Evolutionary conservation across 2,329 filamentous ascomycete species (phyloP).

Genomic region (Malbranchea zuffiana): DNA sequence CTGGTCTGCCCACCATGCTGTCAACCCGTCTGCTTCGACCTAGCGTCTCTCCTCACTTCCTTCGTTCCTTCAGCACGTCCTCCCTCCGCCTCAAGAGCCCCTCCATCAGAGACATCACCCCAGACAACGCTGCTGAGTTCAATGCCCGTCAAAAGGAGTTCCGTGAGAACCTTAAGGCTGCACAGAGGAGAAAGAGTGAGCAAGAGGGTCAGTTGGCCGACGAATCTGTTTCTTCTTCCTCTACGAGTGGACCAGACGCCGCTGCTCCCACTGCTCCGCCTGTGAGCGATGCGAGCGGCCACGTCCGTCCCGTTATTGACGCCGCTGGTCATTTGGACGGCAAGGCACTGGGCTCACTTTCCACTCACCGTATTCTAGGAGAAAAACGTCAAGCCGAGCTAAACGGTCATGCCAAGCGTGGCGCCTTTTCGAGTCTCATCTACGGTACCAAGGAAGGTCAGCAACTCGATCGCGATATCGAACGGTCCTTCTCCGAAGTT

Average conservation of each 20-base stretch:
- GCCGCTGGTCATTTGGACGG: constrained; percentile 32
- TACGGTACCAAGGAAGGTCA: constrained; percentile 95
- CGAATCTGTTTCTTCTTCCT: constrained; percentile 36
- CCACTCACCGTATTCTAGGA: constrained; percentile 39
- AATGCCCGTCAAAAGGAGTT: constrained; percentile 76
- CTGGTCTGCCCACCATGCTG: constrained; percentile 28
- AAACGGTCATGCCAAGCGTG: constrained; percentile 49
- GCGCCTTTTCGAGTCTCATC: constrained; percentile 73
- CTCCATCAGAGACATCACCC: constrained; percentile 74
- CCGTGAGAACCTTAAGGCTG: constrained; percentile 66
- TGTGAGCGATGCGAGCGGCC: constrained; percentile 37
- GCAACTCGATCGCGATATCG: constrained; percentile 88
- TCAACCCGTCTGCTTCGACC: constrained; percentile 40
- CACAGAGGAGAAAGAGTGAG: constrained; percentile 63
- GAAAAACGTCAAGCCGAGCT: constrained; percentile 42
- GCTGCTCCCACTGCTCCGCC: constrained; percentile 34
- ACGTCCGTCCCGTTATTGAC: constrained; percentile 26
- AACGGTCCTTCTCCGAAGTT: constrained; percentile 90
- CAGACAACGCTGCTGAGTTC: constrained; percentile 62
- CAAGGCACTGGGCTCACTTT: constrained; percentile 51
- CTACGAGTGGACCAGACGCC: constrained; percentile 27
- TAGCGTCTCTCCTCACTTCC: constrained; percentile 36
- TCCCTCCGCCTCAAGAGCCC: constrained; percentile 47
- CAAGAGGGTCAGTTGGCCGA: constrained; percentile 68
- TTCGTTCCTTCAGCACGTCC: constrained; percentile 51